phyloP scores from a whole-genome alignment of 2,329 filamentous ascomycete species.

The Penicillium freii region DNA sequence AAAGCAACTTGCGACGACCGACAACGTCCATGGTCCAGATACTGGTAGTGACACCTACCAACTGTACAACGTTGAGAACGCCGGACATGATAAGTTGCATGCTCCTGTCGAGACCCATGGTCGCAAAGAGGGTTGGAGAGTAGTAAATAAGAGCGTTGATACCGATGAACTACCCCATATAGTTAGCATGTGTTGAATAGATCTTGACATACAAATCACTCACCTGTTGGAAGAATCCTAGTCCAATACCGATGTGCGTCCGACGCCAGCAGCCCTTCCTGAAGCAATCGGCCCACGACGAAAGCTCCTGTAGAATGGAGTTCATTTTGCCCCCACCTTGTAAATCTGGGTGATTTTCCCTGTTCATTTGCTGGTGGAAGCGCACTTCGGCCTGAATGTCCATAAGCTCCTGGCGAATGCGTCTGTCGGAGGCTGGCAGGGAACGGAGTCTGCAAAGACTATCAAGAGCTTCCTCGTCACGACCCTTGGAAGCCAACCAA shows the following conservation, averaged over 20 bases:
- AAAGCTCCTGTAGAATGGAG: conserved; percentile 49
- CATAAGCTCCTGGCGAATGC: conserved; percentile 52
- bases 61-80: conserved; percentile 52
- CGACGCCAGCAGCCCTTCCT: conserved; percentile 50
- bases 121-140: conserved; percentile 58
- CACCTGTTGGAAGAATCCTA: conserved; percentile 60
- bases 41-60: conserved; percentile 48
- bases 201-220: background rate
- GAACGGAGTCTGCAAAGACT: conserved; percentile 52
- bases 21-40: conserved; percentile 52
- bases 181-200: conserved; percentile 3
- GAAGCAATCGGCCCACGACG: conserved; percentile 53
- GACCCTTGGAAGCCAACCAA: conserved; percentile 51
- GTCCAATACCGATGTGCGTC: conserved; percentile 51
- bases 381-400: conserved; percentile 55
- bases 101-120: conserved; percentile 45
- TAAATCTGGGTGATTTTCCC: conserved; percentile 40
- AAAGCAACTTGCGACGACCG: conserved; percentile 48
- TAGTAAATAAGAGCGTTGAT: conserved; percentile 61
- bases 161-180: conserved; percentile 42
- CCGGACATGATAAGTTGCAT: conserved; percentile 55
- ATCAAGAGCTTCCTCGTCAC: conserved; percentile 50
- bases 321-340: conserved; percentile 34
- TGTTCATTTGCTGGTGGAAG: conserved; percentile 50
- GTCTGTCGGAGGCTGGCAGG: conserved; percentile 49